Percentiles rank a stretch among this genome's conserved stretches.
Conservation (phyloP, 1,284 basidiomycete genomes). For the Tilletiopsis washingtonensis region DNA sequence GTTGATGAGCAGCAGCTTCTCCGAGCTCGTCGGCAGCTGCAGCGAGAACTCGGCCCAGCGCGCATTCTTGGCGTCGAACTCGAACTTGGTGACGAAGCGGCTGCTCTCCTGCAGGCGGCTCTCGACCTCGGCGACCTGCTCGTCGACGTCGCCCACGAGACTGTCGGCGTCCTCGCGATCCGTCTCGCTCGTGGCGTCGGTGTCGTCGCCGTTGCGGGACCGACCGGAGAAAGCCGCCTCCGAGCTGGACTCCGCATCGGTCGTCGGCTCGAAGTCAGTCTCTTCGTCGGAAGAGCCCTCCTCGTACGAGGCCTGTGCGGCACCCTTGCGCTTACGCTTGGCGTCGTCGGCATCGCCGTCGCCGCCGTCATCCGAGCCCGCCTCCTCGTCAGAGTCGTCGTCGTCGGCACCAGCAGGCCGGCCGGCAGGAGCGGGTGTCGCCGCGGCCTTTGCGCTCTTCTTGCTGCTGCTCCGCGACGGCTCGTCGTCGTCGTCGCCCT, state of each 20-base stretch:
- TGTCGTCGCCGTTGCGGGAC: conserved; percentile 46
- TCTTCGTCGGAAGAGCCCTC: conserved; percentile 49
- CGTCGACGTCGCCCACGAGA: conserved; percentile 19
- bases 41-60: conserved; percentile 48
- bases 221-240: conserved; percentile 62
- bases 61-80: conserved; percentile 59
- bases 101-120: conserved; percentile 53
- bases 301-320: conserved; percentile 67
- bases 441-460: conserved; percentile 5
- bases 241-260: conserved; percentile 47
- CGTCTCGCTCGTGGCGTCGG: conserved; percentile 3
- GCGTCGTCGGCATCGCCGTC: conserved; percentile 68
- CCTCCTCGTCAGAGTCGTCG: conserved; percentile 30
- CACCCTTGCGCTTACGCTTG: conserved; percentile 59
- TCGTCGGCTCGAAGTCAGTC: conserved; percentile 21
- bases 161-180: conserved; percentile 14
- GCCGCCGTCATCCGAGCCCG: conserved; percentile 43
- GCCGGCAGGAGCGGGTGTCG: no score
- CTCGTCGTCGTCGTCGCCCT: conserved; percentile 57
- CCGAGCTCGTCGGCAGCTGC: conserved; percentile 28
- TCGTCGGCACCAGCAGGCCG: conserved; percentile 19
- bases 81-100: conserved; percentile 59
- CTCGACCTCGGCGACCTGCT: conserved; percentile 47
- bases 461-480: conserved; percentile 31
- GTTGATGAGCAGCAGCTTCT: conserved; percentile 46